Percentiles rank a stretch among this genome's conserved stretches.
These are phyloP conservation scores for Alternaria incomplexa DNA, from an alignment of 2,329 filamentous ascomycete species.

Conservation along the genomic window DNA sequence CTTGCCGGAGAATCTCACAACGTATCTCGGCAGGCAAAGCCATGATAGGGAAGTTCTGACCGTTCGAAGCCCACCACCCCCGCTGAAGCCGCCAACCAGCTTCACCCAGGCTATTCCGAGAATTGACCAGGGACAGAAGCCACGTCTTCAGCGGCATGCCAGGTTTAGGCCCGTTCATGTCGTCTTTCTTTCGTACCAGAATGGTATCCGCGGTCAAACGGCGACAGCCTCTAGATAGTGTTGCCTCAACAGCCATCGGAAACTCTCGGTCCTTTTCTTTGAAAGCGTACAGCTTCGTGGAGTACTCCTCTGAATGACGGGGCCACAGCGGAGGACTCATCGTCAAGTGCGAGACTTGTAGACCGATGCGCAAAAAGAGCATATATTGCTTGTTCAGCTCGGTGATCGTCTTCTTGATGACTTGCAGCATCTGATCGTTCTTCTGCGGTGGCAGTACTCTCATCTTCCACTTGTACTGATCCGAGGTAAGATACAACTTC, in stretches of 20 bases:
- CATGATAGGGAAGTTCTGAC: neutral
- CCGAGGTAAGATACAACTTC: neutral
- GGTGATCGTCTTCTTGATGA: neutral
- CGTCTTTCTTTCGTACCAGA: neutral
- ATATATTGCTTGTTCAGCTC: neutral
- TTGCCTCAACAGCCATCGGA: neutral
- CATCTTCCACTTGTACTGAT: neutral
- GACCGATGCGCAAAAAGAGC: neutral
- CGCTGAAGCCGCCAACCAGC: neutral
- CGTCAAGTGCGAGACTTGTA: neutral
- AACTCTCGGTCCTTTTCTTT: neutral
- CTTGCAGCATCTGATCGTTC: neutral
- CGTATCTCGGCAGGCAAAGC: neutral
- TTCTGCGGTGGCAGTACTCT: neutral
- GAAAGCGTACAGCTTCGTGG: neutral
- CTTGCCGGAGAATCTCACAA: neutral
- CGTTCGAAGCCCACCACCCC: neutral
- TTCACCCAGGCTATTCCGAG: fast-evolving
- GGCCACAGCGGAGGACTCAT: neutral
- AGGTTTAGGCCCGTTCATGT: neutral
- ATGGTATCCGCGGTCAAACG: neutral
- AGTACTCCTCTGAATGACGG: neutral
- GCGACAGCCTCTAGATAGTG: neutral
- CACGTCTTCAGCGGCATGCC: neutral
- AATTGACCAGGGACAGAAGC: neutral